phyloP scores from a whole-genome alignment of 2,329 filamentous ascomycete species.

The Pezicula radicicola region DNA sequence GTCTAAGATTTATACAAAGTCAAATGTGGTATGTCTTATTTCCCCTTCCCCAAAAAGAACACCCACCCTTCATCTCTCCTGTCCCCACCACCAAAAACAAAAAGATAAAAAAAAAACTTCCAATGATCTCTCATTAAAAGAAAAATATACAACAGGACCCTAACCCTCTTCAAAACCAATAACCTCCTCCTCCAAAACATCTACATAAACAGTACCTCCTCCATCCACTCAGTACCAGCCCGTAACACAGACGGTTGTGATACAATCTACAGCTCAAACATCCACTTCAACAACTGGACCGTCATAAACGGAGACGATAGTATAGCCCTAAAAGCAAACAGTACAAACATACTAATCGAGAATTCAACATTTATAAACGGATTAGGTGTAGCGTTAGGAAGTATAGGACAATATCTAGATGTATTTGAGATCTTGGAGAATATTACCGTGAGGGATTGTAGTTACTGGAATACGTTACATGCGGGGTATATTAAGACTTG shows the following conservation, averaged over 20 bases:
- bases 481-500: conserved; percentile 55
- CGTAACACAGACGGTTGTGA: conserved; percentile 40
- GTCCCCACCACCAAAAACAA: no score
- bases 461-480: conserved; percentile 41
- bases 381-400: conserved; percentile 51
- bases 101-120: no score
- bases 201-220: conserved; percentile 49
- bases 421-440: conserved; percentile 46
- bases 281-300: conserved; percentile 46
- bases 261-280: conserved; percentile 48
- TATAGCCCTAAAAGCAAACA: conserved; percentile 50
- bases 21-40: conserved; percentile 50
- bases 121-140: no score
- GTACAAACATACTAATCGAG: conserved; percentile 47
- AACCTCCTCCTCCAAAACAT: conserved; percentile 47
- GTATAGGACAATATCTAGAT: conserved; percentile 51
- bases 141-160: conserved; percentile 31
- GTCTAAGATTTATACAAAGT: conserved; percentile 49
- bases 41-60: no score
- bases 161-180: conserved; percentile 36
- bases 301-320: conserved; percentile 50
- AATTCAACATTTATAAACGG: conserved; percentile 47
- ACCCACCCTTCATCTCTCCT: neutral
- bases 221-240: conserved; percentile 14
- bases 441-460: conserved; percentile 44